A percentile compares a stretch with the other conserved stretches of the same genome.
phyloP scores from a whole-genome alignment of 306 rosid species.

The Prunus kanzakura region DNA sequence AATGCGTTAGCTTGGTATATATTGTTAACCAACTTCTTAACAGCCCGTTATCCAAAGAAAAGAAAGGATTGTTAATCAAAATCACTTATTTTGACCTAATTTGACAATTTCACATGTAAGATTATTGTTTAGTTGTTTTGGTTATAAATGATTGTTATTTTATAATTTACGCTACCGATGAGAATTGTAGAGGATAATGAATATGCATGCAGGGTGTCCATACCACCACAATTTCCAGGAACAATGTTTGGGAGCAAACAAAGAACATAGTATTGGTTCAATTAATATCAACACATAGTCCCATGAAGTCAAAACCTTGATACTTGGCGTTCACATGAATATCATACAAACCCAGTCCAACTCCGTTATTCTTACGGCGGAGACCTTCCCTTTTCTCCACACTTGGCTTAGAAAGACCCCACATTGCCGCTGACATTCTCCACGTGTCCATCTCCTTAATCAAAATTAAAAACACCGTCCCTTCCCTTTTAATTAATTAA shows the following conservation, averaged over 20 bases:
- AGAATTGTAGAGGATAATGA: no score
- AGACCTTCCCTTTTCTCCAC: conserved; percentile 5
- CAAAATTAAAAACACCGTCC: neutral
- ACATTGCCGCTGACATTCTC: conserved; percentile 28
- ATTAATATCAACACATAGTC: conserved; percentile 27
- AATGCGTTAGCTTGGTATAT: no score
- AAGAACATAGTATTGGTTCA: conserved; percentile 10
- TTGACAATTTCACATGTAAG: no score
- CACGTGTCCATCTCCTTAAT: conserved; percentile 26
- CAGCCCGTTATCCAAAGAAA: no score
- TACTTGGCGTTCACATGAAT: conserved; percentile 48
- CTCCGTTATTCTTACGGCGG: conserved; percentile 79
- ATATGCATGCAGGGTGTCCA: neutral
- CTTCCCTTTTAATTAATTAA: neutral
- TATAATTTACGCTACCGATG: no score
- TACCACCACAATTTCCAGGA: conserved; percentile 1
- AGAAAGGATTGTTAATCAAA: no score
- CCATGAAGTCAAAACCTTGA: conserved; percentile 77
- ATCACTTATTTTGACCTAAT: no score
- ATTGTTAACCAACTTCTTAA: no score
- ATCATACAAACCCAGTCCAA: conserved; percentile 29
- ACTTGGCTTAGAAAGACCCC: conserved; percentile 16
- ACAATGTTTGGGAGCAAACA: neutral
- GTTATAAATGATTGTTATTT: no score
- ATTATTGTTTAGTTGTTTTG: no score